These are phyloP conservation scores for Phytophthora crassamura DNA, from an alignment of 352 stramenopile genomes.

Conservation along the genomic window DNA sequence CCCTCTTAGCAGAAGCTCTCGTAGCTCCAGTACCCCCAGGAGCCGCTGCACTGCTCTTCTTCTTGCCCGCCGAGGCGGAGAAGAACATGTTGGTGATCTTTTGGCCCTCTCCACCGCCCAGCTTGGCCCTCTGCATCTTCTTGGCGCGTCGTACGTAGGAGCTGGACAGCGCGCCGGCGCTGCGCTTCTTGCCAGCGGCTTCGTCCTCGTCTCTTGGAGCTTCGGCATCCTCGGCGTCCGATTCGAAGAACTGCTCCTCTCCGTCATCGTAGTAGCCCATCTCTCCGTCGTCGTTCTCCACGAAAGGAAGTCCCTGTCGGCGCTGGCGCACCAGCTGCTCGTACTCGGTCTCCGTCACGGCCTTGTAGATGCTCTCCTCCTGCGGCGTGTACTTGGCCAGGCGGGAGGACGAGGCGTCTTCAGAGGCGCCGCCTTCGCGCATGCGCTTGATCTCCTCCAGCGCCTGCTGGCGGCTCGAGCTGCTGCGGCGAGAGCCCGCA, in stretches of 20 bases:
- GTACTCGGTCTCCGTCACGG: slow-evolving; percentile 88
- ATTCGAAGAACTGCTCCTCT: slow-evolving; percentile 91
- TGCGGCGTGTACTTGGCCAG: slow-evolving; percentile 78
- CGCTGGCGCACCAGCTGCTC: slow-evolving; percentile 84
- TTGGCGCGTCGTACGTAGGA: slow-evolving; percentile 80
- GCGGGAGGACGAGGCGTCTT: slow-evolving; percentile 37
- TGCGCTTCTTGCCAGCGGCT: slow-evolving; percentile 68
- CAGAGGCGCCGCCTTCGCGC: slow-evolving; percentile 46
- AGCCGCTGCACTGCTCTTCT: slow-evolving; percentile 40
- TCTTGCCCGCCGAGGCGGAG: slow-evolving; percentile 54
- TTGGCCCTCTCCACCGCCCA: slow-evolving; percentile 71
- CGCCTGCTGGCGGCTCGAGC: slow-evolving; percentile 53
- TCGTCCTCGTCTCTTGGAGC: slow-evolving; percentile 48
- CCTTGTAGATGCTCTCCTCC: slow-evolving; percentile 86
- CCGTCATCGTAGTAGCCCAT: slow-evolving; percentile 91
- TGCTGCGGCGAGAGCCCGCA: slow-evolving; percentile 41
- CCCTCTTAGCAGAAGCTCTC: slow-evolving; percentile 53
- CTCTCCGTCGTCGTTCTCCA: slow-evolving; percentile 85
- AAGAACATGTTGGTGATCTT: slow-evolving; percentile 93
- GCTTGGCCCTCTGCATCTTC: slow-evolving; percentile 85
- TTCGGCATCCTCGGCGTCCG: slow-evolving; percentile 61
- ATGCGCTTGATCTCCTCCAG: slow-evolving; percentile 83
- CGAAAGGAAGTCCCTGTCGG: slow-evolving; percentile 78
- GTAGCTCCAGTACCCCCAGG: slow-evolving; percentile 21
- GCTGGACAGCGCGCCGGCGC: slow-evolving; percentile 78